A percentile compares a stretch with the other conserved stretches of the same genome.
Conservation (phyloP, 176 grass and related monocot genomes). For the Saccharum spontaneum region DNA sequence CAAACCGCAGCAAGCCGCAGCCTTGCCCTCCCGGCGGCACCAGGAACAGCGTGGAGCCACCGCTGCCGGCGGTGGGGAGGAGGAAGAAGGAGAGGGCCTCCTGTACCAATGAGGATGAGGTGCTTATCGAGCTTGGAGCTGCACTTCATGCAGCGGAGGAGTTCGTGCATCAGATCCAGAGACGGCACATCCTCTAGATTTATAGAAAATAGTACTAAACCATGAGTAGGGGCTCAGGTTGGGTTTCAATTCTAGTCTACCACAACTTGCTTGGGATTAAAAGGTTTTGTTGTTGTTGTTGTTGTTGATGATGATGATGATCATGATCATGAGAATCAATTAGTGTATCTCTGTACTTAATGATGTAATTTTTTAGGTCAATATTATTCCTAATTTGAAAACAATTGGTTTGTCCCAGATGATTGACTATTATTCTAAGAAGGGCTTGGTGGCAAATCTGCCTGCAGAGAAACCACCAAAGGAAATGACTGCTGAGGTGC, state of each 20-base stretch:
- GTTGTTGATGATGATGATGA: no score
- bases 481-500: constrained; percentile 70
- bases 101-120: constrained; percentile 83
- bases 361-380: neutral
- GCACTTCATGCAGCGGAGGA: constrained; percentile 92
- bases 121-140: constrained; percentile 92
- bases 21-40: neutral
- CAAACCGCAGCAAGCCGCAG: neutral
- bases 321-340: neutral
- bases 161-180: constrained; percentile 91
- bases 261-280: no score
- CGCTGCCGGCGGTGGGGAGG: no score
- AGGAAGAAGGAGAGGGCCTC: neutral
- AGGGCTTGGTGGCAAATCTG: constrained; percentile 70
- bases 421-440: constrained; percentile 87
- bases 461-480: constrained; percentile 78
- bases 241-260: no score
- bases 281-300: no score
- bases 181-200: constrained; percentile 88
- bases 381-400: constrained; percentile 17
- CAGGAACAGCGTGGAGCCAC: neutral
- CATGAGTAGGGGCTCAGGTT: no score
- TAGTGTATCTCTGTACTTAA: constrained; percentile 3
- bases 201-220: no score
- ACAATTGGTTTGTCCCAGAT: constrained; percentile 53